phyloP scores from a whole-genome alignment of 179 eudicot genomes.

The Camellia oleifera region DNA sequence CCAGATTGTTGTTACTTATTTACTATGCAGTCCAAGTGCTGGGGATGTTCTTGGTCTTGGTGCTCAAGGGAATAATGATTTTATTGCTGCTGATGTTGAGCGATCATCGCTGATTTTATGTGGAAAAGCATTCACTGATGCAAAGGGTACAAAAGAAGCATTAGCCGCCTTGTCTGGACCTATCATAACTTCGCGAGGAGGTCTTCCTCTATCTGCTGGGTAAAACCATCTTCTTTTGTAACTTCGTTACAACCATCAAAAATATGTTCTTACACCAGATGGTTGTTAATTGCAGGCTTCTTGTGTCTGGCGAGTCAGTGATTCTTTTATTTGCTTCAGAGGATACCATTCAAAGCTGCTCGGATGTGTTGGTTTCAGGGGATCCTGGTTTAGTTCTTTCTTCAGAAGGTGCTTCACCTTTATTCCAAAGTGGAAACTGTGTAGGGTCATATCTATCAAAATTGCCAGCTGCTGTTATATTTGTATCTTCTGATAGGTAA shows the following conservation, averaged over 20 bases:
- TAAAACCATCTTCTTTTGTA: conserved; percentile 8
- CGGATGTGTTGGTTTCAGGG: conserved; percentile 20
- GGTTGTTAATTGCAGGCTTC: conserved; percentile 24
- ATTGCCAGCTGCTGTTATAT: conserved; percentile 20
- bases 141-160: conserved; percentile 25
- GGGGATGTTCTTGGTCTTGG: conserved; percentile 28
- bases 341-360: conserved; percentile 12
- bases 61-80: conserved; percentile 22
- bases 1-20: background rate
- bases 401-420: conserved; percentile 25
- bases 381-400: conserved; percentile 24
- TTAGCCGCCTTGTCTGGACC: conserved; percentile 23
- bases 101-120: conserved; percentile 27
- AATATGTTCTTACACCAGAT: background rate
- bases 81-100: conserved; percentile 29
- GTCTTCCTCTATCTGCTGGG: conserved; percentile 28
- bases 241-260: background rate
- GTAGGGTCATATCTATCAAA: conserved; percentile 6
- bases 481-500: conserved; percentile 29
- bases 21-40: conserved; percentile 22
- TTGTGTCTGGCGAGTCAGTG: conserved; percentile 17
- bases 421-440: conserved; percentile 13
- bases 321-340: conserved; percentile 28
- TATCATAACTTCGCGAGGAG: conserved; percentile 26
- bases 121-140: conserved; percentile 30